Evolutionary conservation across 352 stramenopile species (phyloP).

Genomic region (Pythium periplocum): DNA sequence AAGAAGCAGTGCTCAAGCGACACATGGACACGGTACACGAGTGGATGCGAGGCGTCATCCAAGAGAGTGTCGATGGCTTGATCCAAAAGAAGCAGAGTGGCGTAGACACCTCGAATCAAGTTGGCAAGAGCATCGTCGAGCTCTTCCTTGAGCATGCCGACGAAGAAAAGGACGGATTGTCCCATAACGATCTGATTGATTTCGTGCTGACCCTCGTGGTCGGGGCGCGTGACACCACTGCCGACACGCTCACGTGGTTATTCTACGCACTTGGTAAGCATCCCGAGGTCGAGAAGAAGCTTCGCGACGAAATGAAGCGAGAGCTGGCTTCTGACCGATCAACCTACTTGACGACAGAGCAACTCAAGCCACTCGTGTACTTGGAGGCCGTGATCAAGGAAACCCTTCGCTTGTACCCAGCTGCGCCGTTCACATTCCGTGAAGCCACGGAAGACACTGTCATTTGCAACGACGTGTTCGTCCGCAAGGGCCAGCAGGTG

Average conservation of each 20-base stretch:
- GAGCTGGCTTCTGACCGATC: conserved; percentile 1
- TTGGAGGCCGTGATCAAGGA: conserved; percentile 46
- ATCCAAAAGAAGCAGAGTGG: conserved; percentile 15
- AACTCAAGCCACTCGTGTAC: conserved; percentile 50
- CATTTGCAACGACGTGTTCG: conserved; percentile 18
- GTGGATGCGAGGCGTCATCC: conserved; percentile 36
- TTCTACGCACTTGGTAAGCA: conserved; percentile 59
- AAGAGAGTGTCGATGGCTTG: conserved; percentile 32
- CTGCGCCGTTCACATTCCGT: conserved; percentile 50
- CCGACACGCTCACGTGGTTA: conserved; percentile 57
- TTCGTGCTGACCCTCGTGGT: conserved; percentile 59
- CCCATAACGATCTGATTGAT: conserved; percentile 49
- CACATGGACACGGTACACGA: conserved; percentile 27
- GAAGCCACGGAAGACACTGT: conserved; percentile 47
- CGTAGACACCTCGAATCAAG: conserved; percentile 20
- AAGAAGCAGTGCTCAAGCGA: conserved; percentile 21
- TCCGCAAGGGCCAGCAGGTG: conserved; percentile 18
- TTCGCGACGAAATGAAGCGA: conserved; percentile 35
- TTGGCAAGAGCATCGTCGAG: conserved; percentile 17
- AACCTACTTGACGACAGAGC: conserved; percentile 31
- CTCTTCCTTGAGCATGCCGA: conserved; percentile 7
- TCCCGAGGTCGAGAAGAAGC: conserved; percentile 34
- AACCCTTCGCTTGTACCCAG: conserved; percentile 49
- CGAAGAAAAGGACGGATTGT: conserved; percentile 14
- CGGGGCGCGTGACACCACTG: conserved; percentile 68